Evolutionary conservation across 148 eudicot genomes (phyloP).

Genomic region (Rhododendron kiyosumense): DNA sequence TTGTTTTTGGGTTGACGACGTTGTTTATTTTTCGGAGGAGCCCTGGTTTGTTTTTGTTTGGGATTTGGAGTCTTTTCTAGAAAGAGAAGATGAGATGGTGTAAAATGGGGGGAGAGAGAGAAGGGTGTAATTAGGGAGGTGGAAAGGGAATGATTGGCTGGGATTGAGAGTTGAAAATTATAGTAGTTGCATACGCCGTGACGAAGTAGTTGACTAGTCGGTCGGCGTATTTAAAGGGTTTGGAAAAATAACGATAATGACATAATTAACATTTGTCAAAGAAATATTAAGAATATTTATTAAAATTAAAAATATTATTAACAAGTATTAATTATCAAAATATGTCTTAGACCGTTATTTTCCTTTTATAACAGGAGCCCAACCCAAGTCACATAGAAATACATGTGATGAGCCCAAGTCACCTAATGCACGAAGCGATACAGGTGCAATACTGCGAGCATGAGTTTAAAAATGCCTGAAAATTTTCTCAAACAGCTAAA

Average conservation of each 20-base stretch:
- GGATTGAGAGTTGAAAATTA: not conserved
- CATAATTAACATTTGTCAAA: too few relatives aligned
- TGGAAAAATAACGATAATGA: too few relatives aligned
- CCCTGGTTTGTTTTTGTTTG: not conserved
- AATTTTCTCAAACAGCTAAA: too few relatives aligned
- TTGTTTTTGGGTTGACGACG: not conserved
- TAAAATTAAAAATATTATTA: too few relatives aligned
- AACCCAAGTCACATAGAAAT: too few relatives aligned
- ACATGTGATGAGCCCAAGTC: too few relatives aligned
- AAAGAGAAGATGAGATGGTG: not conserved
- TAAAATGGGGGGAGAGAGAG: not conserved
- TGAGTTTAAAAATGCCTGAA: too few relatives aligned
- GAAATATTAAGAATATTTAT: too few relatives aligned
- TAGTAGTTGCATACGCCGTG: not conserved
- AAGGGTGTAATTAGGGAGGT: not conserved
- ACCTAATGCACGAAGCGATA: too few relatives aligned
- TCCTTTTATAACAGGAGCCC: not conserved
- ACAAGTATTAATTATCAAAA: too few relatives aligned
- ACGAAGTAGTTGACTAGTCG: not conserved
- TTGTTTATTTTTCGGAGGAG: not conserved
- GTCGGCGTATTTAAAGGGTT: not conserved
- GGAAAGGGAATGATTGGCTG: not conserved
- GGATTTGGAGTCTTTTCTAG: not conserved
- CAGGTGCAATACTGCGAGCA: too few relatives aligned
- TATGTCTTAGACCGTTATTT: too few relatives aligned